Conservation (phyloP, 2,329 filamentous ascomycete genomes). For the Fusarium tricinctum region DNA sequence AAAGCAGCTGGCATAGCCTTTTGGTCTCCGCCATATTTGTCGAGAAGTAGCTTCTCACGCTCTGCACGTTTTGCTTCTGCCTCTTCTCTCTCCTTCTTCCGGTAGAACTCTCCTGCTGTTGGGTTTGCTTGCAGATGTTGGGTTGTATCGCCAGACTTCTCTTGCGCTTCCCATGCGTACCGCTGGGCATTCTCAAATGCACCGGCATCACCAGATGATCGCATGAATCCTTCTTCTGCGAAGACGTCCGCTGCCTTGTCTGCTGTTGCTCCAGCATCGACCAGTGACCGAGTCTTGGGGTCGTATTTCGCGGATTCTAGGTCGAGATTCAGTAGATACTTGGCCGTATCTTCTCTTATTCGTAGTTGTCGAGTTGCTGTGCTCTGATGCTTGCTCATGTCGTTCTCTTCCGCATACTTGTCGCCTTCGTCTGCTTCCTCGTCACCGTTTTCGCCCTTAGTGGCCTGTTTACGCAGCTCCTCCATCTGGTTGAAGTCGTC, state of each 20-base stretch:
- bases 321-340: constrained; percentile 95
- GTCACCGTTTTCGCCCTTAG: constrained; percentile 64
- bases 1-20: constrained; percentile 71
- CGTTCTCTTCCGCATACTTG: constrained; percentile 93
- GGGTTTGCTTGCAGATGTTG: constrained; percentile 96
- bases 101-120: constrained; percentile 87
- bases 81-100: constrained; percentile 84
- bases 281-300: constrained; percentile 92
- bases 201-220: constrained; percentile 88
- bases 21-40: constrained; percentile 83
- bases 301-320: constrained; percentile 98
- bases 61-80: constrained; percentile 76
- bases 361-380: constrained; percentile 92
- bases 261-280: constrained; percentile 83
- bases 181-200: constrained; percentile 91
- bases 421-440: constrained; percentile 71
- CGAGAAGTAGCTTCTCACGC: constrained; percentile 77
- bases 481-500: constrained; percentile 92
- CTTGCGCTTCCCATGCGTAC: constrained; percentile 96
- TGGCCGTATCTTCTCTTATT: constrained; percentile 95
- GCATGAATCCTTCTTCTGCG: constrained; percentile 93
- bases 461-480: constrained; percentile 72
- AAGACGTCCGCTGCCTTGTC: constrained; percentile 86
- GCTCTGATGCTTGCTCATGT: constrained; percentile 94
- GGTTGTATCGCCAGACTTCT: constrained; percentile 81